These are phyloP conservation scores for Sequoia sempervirens DNA, from an alignment of 75 land plant species.

Conservation along the genomic window DNA sequence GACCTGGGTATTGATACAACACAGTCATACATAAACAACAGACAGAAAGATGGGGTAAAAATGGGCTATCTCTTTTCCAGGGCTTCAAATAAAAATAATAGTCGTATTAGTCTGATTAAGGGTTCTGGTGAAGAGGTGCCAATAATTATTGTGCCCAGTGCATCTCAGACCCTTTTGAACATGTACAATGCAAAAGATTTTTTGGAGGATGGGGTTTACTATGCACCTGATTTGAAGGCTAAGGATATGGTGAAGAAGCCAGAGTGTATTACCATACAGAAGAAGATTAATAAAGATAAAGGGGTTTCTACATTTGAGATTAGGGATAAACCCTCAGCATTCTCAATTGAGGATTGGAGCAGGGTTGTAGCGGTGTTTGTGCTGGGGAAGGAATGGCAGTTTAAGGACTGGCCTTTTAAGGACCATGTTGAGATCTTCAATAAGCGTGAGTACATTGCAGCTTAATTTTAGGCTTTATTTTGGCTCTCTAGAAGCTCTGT, in stretches of 20 bases:
- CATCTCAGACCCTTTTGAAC: conserved; percentile 84
- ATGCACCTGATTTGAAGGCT: conserved; percentile 74
- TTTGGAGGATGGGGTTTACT: conserved; percentile 89
- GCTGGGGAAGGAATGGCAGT: conserved; percentile 99
- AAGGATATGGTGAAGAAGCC: conserved; percentile 58
- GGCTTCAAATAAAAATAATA: conserved; percentile 3
- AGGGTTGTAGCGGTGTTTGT: conserved; percentile 93
- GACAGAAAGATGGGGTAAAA: conserved; percentile 27
- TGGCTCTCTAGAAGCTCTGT: neutral
- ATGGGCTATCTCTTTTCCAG: conserved; percentile 7
- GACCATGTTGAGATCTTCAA: conserved; percentile 95
- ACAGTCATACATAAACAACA: conserved; percentile 8
- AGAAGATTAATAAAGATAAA: conserved; percentile 83
- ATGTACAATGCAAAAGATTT: conserved; percentile 97
- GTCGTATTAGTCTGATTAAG: conserved; percentile 17
- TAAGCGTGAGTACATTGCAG: conserved; percentile 53
- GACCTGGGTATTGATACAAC: conserved; percentile 27
- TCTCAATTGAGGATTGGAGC: conserved; percentile 89
- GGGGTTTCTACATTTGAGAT: conserved; percentile 84
- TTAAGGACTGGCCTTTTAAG: conserved; percentile 98
- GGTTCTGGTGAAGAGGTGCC: conserved; percentile 74
- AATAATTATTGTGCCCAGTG: conserved; percentile 92
- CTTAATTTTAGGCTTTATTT: neutral
- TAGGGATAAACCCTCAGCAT: conserved; percentile 76
- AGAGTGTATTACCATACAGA: conserved; percentile 69